Conservation (phyloP, 768 basidiomycete genomes). For the Amanita thiersii region DNA sequence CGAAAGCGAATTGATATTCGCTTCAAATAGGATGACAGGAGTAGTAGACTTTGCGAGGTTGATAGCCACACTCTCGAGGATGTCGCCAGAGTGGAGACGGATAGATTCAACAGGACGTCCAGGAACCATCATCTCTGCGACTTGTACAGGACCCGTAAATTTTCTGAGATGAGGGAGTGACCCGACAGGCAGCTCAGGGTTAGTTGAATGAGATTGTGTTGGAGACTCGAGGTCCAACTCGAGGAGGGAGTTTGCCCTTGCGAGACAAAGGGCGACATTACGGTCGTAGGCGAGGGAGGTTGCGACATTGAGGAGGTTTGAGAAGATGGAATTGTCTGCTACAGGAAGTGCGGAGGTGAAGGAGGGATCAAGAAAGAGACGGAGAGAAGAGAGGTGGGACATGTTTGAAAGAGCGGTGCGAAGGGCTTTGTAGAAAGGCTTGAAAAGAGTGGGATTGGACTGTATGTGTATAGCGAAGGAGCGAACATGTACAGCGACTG, state of each 20-base stretch:
- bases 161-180: constrained; percentile 39
- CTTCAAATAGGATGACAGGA: constrained; percentile 47
- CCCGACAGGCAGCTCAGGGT: constrained; percentile 25
- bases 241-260: constrained; percentile 41
- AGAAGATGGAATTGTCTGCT: constrained; percentile 23
- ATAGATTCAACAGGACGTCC: constrained; percentile 60
- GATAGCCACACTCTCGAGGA: constrained; percentile 48
- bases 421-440: constrained; percentile 40
- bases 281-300: constrained; percentile 56
- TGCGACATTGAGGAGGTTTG: constrained; percentile 45
- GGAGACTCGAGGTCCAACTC: constrained; percentile 48
- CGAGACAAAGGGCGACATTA: constrained; percentile 52
- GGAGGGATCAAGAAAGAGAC: constrained; percentile 42
- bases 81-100: constrained; percentile 51
- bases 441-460: constrained; percentile 30
- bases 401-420: constrained; percentile 49
- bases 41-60: constrained; percentile 42
- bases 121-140: constrained; percentile 49
- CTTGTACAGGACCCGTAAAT: constrained; percentile 53
- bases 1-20: constrained; percentile 50
- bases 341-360: constrained; percentile 47
- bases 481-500: constrained; percentile 54
- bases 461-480: constrained; percentile 49
- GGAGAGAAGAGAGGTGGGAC: constrained; percentile 50
- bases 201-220: constrained; percentile 18